phyloP scores from a whole-genome alignment of 176 grass and related monocot genomes.

The Alloteropsis semialata region DNA sequence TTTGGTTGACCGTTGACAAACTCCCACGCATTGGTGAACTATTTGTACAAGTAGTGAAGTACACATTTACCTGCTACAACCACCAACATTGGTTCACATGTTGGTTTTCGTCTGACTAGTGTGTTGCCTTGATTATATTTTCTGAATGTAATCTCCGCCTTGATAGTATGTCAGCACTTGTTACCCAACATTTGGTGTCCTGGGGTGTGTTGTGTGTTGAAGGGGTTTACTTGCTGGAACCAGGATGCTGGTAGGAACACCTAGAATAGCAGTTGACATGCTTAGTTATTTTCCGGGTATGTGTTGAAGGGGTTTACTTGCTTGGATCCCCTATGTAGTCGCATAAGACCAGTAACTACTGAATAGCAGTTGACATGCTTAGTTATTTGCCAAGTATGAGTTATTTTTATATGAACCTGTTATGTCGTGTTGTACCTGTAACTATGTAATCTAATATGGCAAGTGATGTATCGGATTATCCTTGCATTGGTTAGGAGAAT shows the following conservation, averaged over 20 bases:
- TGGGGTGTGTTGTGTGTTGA: background rate
- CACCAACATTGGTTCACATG: background rate
- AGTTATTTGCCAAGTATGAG: background rate
- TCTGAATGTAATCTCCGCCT: background rate
- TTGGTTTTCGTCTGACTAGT: background rate
- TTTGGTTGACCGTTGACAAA: slow-evolving; percentile 3
- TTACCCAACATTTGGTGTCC: background rate
- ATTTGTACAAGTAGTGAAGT: background rate
- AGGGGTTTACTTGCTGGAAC: too few species aligned
- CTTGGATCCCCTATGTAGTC: background rate
- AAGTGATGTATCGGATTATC: background rate
- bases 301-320: background rate
- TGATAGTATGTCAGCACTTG: background rate
- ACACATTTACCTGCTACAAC: background rate
- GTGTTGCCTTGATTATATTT: background rate
- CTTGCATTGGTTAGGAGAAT: background rate
- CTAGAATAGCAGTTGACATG: too few species aligned
- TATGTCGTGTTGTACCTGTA: background rate
- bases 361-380: background rate
- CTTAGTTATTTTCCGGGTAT: too few species aligned
- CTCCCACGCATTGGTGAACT: background rate
- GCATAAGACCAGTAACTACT: background rate
- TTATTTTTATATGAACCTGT: background rate
- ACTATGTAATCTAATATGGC: background rate
- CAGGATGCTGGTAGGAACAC: too few species aligned